These are phyloP conservation scores for Leptodermis oblonga DNA, from an alignment of 257 asterid species.

Conservation along the genomic window DNA sequence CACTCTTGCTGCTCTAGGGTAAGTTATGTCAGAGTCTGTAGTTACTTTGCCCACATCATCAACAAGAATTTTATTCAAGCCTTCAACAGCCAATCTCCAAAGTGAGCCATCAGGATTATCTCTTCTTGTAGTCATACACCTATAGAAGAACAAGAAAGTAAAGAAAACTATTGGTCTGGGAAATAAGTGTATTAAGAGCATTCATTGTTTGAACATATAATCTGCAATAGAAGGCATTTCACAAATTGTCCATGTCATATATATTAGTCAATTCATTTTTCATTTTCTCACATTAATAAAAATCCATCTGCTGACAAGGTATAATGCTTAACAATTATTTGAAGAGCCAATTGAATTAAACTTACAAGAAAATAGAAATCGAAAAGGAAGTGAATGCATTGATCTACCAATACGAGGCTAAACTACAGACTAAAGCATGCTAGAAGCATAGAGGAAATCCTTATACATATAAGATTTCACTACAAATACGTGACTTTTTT, in stretches of 20 bases:
- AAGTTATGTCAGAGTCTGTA: slow-evolving; percentile 29
- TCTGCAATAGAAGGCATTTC: neutral
- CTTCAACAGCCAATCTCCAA: slow-evolving; percentile 91
- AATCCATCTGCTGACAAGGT: neutral
- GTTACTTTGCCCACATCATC: slow-evolving; percentile 52
- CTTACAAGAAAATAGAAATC: neutral
- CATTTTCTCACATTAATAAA: neutral
- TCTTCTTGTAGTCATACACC: slow-evolving; percentile 98
- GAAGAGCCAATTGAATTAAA: neutral
- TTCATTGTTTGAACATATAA: neutral
- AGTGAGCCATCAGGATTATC: slow-evolving; percentile 92
- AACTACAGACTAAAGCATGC: neutral
- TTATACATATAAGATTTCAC: neutral
- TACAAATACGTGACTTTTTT: neutral
- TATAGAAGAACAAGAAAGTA: slow-evolving; percentile 24
- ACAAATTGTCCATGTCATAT: neutral
- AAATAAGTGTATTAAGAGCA: neutral
- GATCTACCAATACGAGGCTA: neutral
- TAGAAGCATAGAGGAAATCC: neutral
- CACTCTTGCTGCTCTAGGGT: slow-evolving; percentile 53
- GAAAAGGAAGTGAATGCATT: neutral
- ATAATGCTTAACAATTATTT: neutral
- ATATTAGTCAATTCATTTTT: neutral
- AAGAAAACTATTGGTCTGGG: slow-evolving; percentile 12
- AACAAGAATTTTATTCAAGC: slow-evolving; percentile 63